These are phyloP conservation scores for Phytophthora rubi DNA, from an alignment of 352 stramenopile genomes.

Conservation along the genomic window DNA sequence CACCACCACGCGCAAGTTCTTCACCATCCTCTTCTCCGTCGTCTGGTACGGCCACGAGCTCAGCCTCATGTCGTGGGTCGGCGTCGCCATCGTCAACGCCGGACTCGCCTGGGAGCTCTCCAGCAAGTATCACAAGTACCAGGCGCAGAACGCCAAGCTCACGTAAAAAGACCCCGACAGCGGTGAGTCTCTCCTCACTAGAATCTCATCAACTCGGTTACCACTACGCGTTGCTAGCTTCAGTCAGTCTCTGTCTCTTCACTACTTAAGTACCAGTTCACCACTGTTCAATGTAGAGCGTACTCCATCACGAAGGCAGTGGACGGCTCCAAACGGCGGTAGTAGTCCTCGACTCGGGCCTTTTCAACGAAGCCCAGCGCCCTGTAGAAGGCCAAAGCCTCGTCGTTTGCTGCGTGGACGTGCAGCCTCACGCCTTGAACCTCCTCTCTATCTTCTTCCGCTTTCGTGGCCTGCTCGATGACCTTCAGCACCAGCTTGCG, in stretches of 20 bases:
- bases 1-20: slow-evolving; percentile 99
- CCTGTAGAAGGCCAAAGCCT: not conserved
- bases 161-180: slow-evolving; percentile 27
- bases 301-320: slow-evolving; percentile 60
- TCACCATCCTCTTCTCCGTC: slow-evolving; percentile 98
- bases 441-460: not conserved
- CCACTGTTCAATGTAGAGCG: slow-evolving; percentile 22
- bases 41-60: slow-evolving; percentile 96
- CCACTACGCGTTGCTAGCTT: not conserved
- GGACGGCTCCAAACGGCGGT: slow-evolving; percentile 35
- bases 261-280: too few relatives aligned
- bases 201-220: slow-evolving; percentile 29
- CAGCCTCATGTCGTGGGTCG: slow-evolving; percentile 90
- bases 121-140: slow-evolving; percentile 89
- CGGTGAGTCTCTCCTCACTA: slow-evolving; percentile 34
- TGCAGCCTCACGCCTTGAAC: slow-evolving; percentile 25
- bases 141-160: slow-evolving; percentile 54
- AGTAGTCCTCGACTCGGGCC: not conserved
- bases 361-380: slow-evolving; percentile 41
- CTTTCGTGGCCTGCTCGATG: slow-evolving; percentile 1
- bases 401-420: slow-evolving; percentile 64
- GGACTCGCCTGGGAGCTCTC: slow-evolving; percentile 87
- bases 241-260: too few relatives aligned
- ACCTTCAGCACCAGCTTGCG: slow-evolving; percentile 34
- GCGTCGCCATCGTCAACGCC: slow-evolving; percentile 92